Evolutionary conservation across 495 filamentous ascomycete species (phyloP).

Genomic region (Podospora fimiseda): DNA sequence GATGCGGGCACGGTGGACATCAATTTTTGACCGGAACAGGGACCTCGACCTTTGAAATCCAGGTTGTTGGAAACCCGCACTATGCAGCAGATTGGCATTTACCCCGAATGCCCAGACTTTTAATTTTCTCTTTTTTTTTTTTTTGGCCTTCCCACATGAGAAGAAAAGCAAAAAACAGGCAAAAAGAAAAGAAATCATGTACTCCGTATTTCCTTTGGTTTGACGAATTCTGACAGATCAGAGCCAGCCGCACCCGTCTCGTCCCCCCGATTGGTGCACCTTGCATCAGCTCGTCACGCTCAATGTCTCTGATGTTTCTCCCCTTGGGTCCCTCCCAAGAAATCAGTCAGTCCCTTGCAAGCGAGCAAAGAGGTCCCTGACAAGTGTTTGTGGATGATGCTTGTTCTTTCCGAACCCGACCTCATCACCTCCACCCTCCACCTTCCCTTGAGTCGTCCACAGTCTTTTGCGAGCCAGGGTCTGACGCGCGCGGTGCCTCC

Average conservation of each 20-base stretch:
- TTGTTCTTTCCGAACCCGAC: neutral
- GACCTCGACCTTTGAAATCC: too few relatives aligned
- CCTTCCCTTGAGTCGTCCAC: neutral
- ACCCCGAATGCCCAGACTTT: neutral
- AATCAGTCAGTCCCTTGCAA: too few relatives aligned
- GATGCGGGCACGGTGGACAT: neutral
- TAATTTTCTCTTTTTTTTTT: neutral
- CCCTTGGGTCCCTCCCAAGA: neutral
- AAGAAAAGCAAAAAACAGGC: neutral
- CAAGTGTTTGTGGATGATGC: neutral
- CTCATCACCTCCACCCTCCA: neutral
- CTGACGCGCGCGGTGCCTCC: slow-evolving; percentile 5
- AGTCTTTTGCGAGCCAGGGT: neutral
- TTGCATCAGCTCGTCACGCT: slow-evolving; percentile 15
- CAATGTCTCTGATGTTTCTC: slow-evolving; percentile 1
- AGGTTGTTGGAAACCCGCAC: too few relatives aligned
- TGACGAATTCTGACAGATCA: slow-evolving; percentile 5
- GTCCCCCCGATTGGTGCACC: slow-evolving; percentile 14
- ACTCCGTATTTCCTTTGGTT: too few relatives aligned
- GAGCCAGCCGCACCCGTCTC: slow-evolving; percentile 1
- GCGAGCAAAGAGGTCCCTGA: neutral
- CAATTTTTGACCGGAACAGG: too few relatives aligned
- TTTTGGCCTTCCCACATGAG: neutral
- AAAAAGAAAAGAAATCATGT: neutral
- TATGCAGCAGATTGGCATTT: neutral